Conservation (phyloP, 2,329 filamentous ascomycete genomes). For the Microdochium trichocladiopsis region DNA sequence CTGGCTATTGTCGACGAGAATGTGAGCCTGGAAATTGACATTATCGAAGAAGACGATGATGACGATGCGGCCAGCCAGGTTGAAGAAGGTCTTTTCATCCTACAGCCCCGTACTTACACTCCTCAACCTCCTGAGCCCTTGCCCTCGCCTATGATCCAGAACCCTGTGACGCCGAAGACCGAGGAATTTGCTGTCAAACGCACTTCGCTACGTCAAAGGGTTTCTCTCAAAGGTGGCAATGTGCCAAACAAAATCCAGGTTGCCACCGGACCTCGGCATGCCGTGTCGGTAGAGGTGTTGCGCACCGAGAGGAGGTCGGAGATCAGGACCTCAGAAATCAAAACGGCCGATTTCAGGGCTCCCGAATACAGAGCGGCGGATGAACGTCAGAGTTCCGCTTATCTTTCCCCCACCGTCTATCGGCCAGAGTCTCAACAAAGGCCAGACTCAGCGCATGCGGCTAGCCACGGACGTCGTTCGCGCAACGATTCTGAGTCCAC, state of each 20-base stretch:
- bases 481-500: constrained; percentile 6
- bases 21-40: not conserved
- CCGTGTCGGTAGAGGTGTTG: not conserved
- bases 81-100: constrained; percentile 39
- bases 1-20: not conserved
- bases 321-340: not conserved
- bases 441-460: constrained; percentile 40
- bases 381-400: not conserved
- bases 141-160: constrained; percentile 36
- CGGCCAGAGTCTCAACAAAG: constrained; percentile 13
- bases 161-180: constrained; percentile 12
- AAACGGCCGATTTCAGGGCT: not conserved
- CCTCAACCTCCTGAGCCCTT: constrained; percentile 40
- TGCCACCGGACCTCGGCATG: constrained; percentile 17
- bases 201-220: constrained; percentile 44
- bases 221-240: constrained; percentile 42
- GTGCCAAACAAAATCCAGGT: constrained; percentile 48
- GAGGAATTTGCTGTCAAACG: constrained; percentile 20
- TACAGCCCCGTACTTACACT: constrained; percentile 52
- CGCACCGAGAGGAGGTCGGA: not conserved
- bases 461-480: constrained; percentile 34
- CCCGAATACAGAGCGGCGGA: not conserved
- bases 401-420: not conserved
- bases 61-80: constrained; percentile 14
- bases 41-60: constrained; percentile 3